Conservation (phyloP, 2,329 filamentous ascomycete genomes). For the Ophiostoma montium region DNA sequence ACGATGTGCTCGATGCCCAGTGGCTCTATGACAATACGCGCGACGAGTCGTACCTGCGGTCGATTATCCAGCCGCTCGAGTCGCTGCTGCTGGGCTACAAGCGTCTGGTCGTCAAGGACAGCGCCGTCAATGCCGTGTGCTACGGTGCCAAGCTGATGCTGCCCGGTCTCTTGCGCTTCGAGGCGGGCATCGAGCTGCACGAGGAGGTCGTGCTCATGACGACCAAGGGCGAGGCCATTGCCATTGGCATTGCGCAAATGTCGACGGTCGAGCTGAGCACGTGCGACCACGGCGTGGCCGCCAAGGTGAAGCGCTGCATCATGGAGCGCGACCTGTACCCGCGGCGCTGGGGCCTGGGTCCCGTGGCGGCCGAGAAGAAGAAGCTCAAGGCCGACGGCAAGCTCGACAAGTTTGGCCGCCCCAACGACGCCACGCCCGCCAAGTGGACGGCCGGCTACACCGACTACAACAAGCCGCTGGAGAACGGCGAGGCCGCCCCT, state of each 20-base stretch:
- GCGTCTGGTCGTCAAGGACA: conserved; percentile 94
- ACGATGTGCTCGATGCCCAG: conserved; percentile 91
- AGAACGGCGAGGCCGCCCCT: conserved; percentile 20
- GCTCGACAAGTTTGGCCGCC: conserved; percentile 90
- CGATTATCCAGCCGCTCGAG: conserved; percentile 85
- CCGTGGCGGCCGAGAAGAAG: conserved; percentile 93
- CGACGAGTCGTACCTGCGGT: conserved; percentile 84
- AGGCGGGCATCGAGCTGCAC: conserved; percentile 49
- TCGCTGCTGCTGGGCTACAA: conserved; percentile 87
- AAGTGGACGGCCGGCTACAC: conserved; percentile 91
- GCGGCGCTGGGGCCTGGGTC: conserved; percentile 88
- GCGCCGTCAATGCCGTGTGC: conserved; percentile 90
- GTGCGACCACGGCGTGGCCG: conserved; percentile 94
- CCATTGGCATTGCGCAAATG: conserved; percentile 93
- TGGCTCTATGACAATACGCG: conserved; percentile 92
- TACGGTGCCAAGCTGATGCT: conserved; percentile 99
- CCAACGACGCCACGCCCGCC: conserved; percentile 84
- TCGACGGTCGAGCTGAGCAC: conserved; percentile 93
- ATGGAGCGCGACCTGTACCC: conserved; percentile 99
- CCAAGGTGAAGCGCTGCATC: conserved; percentile 98
- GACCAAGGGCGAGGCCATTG: conserved; percentile 97
- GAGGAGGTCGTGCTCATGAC: conserved; percentile 98
- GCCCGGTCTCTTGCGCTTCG: conserved; percentile 80
- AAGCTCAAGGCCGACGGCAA: conserved; percentile 98
- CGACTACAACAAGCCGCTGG: conserved; percentile 57